Evolutionary conservation across 2,329 filamentous ascomycete species (phyloP), one percentile per base, ranked within the genome.

Genomic region (Atkinsonella texensis): DNA sequence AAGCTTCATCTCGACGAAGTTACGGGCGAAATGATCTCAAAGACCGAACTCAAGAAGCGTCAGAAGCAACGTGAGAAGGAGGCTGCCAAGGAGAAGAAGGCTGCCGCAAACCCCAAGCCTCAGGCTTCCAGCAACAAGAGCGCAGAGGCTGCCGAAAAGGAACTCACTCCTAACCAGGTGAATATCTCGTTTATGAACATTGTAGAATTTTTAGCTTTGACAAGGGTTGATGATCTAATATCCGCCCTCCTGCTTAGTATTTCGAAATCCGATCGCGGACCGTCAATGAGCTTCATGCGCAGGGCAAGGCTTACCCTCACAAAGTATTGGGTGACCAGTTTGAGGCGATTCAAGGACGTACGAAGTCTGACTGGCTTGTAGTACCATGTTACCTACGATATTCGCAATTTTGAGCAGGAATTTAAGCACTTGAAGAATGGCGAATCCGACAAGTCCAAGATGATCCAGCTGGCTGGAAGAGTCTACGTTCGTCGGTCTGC

Each of bases 241-340:
- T 28, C 38, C 31, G 17, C 6, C 18, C 18, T 15, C 35, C 31
- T 13, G 12, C 15, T 13, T 35, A 66, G 65, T 98, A 97, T 76
- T 96, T 95, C 67, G 93, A 98, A 74, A 94, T 97, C 66, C 87
- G 93, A 56, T 94, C 85, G 63, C 81, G 87, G 60, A 79, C 79
- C 59, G 83, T 95, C 74, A 67, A 68, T 57, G 68, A 66, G 54
- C 66, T 70, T 35, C 68, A 69, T 55, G 63, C 66, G 50, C 62
- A 68, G 65, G 66, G 63, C 61, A 69, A 68, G 60, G 68, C 68
- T 17, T 95, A 96, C 71, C 93, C 93, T 8, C 91, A 98, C 84
- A 84, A 83, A 77, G 65, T 67, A 57, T 45, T 54, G 44, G 39
- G 20, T 23, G 7, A 33, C 38, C 18, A 8, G 20, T 15, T 20